Base-by-base conservation (phyloP, 1,284 basidiomycete genomes). In the Phylloporus sp. region DNA sequence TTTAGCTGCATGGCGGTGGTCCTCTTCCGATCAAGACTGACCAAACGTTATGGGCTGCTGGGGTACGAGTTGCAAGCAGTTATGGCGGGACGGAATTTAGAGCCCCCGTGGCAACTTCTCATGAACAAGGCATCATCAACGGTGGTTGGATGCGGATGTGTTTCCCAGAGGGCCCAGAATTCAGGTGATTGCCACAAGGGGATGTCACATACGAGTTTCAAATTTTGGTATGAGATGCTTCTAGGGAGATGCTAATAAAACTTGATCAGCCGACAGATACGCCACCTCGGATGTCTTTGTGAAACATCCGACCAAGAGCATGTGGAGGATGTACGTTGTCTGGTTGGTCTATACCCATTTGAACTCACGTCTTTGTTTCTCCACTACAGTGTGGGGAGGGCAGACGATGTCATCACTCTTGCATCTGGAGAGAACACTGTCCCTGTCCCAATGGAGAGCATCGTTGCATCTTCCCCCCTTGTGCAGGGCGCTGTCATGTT, bases 401-500 rank as follows among this genome's bases (percentile, higher is more conserved):
- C 49, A 15, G 71, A 73, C 39, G 71, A 74, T 52, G 72, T 74
- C 3, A 72, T 72, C 20, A 61, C 37, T 3, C 70, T 74, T 15
- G 68, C 73, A 4, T 71, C 72, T 4, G 72, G 74, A 4, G 70
- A 74, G 34, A 74, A 76, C 26, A 66, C 69, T 1, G 71, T 76
- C 1, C 76, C 76, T 6, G 58, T 64, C 2, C 70, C 68, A 0
- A 71, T 74, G 64, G 77, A 77, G 49, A 63, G 57, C 6, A 65
- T 71, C 26, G 69, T 54, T 12, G 22, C 22, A 4, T 54, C 52
- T 20, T 39, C 22, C 17, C 52, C 52, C 5, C 8, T 66, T 0
- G 71, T 84, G 11, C 62, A 70, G 12, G 77, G 71, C 0, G 72
- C 72, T 11, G 59, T 81, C 37, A 72, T 84, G 68, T 84, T 82